Evolutionary conservation across 2,329 filamentous ascomycete species (phyloP).

Genomic region (Pyrenochaeta sp.): DNA sequence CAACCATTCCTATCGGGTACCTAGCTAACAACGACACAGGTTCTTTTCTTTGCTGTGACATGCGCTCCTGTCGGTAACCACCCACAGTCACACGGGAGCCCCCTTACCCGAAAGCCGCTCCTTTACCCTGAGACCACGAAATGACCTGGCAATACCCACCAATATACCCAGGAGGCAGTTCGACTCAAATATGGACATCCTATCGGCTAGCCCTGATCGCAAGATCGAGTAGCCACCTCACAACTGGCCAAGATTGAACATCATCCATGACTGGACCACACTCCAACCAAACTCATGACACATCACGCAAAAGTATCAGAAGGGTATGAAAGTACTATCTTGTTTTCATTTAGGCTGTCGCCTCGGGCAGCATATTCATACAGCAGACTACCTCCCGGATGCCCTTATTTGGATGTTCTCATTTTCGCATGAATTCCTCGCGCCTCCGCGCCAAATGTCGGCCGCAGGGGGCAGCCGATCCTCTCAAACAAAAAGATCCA

Average conservation of each 20-base stretch:
- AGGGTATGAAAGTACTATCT: constrained; percentile 14
- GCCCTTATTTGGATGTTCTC: background rate
- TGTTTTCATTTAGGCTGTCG: constrained; percentile 15
- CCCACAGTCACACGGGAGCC: too few species aligned
- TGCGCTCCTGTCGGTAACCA: constrained; percentile 2
- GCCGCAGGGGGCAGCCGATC: constrained; percentile 3
- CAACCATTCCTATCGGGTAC: background rate
- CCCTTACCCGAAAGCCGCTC: background rate
- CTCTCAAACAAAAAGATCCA: constrained; percentile 21
- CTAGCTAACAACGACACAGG: constrained; percentile 11
- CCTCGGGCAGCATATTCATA: constrained; percentile 26
- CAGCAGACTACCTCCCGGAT: constrained; percentile 17
- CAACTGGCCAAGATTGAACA: too few species aligned
- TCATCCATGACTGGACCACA: constrained; percentile 4
- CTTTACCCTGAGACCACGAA: constrained; percentile 2
- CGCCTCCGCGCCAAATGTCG: constrained; percentile 11
- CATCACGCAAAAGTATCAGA: constrained; percentile 5
- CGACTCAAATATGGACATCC: too few species aligned
- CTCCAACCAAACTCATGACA: background rate
- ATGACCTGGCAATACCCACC: too few species aligned
- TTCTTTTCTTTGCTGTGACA: background rate
- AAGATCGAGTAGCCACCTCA: too few species aligned
- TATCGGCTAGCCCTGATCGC: too few species aligned
- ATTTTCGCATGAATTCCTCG: background rate
- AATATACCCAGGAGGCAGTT: too few species aligned